Percentiles rank a stretch among this genome's conserved stretches.
Conservation (phyloP, 75 land plant species). For the Cunninghamia lanceolata region DNA sequence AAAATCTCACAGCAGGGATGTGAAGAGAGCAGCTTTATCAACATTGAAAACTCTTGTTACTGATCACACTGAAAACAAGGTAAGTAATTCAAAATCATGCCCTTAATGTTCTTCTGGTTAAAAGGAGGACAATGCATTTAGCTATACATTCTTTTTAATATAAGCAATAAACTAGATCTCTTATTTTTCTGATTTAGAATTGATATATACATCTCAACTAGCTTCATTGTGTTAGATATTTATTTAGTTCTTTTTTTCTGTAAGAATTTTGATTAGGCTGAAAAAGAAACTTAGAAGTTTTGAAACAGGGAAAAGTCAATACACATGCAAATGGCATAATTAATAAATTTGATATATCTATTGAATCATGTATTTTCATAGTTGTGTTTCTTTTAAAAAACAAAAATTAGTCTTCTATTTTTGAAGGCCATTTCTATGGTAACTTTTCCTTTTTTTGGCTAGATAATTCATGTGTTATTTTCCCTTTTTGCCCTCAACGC, state of each 20-base stretch:
- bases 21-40: conserved; percentile 26
- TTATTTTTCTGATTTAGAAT: not conserved
- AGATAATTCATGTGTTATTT: not conserved
- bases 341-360: not conserved
- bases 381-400: not conserved
- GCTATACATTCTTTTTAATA: not conserved
- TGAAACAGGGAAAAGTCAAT: not conserved
- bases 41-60: conserved; percentile 35
- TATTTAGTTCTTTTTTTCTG: not conserved
- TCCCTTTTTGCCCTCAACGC: not conserved
- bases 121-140: not conserved
- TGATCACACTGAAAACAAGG: conserved; percentile 44
- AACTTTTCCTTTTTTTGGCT: not conserved
- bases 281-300: not conserved
- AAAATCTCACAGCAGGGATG: conserved; percentile 26
- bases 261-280: not conserved
- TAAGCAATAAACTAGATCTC: not conserved
- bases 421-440: not conserved
- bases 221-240: not conserved
- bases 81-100: conserved; percentile 10
- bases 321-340: not conserved
- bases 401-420: too few relatives aligned
- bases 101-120: not conserved
- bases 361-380: not conserved
- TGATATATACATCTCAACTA: not conserved